Evolutionary conservation across 805 yeast genomes (phyloP), one percentile per base, ranked within the genome.

Genomic region (Candida silvicultrix): DNA sequence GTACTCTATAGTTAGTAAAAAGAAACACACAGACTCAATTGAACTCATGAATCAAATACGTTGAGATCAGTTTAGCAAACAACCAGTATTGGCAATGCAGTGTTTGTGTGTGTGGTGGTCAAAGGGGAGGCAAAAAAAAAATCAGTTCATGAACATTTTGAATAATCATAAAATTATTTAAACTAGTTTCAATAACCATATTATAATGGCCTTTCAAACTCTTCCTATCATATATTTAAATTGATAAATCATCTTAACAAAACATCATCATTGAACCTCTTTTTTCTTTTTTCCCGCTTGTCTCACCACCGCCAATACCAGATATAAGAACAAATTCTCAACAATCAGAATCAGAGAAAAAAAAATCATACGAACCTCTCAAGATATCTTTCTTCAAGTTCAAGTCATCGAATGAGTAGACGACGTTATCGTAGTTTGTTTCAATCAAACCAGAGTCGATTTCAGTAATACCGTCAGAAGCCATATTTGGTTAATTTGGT

Each of bases 351-450:
- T 25, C 35, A 32, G 35, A 6, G 14, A 28, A 31, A 31, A 34
- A 4, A 6, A 5, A 23, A 23, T 9, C 41, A 31, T 25, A 52
- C 48, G n/a, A 41, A 53, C 59, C 82, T 67, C 80, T 73, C 53
- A 78, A 65, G 48, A 79, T 64, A 44, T 72, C 73, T 44, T 79
- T 83, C 68, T 84, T 84, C 64, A 85, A 73, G 75, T 83, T 77
- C 77, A 85, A 80, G 58, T 81, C 90, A 64, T 85, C 95, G 71
- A 85, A 85, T 50, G 84, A 71, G 73, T 75, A 67, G 62, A 78
- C 81, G 66, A 88, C 89, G 69, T 89, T 89, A 80, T 90, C 97
- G 82, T 90, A 89, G 85, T 92, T 92, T 74, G 96, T 75, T 77
- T 86, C 92, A 67, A 92, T 89, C 67, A 80, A 79, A 68, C 80